Base-by-base conservation (phyloP, 495 filamentous ascomycete genomes). In the Acidiella bohemica region DNA sequence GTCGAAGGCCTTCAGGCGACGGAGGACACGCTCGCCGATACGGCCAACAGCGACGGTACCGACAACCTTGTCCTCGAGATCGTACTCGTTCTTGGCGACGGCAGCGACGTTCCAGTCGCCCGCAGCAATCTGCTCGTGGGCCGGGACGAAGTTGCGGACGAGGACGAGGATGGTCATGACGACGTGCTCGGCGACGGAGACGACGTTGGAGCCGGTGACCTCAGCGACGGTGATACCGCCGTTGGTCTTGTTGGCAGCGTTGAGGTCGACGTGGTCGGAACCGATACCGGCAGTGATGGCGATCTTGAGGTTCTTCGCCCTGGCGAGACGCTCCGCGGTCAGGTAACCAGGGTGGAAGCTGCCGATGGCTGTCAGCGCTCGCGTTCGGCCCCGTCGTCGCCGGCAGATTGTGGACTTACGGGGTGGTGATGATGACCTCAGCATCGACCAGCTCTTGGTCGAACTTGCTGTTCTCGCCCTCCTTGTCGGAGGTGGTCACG, bases 291-390 rank as follows among this genome's bases (percentile, higher is more conserved):
- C 90, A 29, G 90, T 97, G 63, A 97, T 63, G 53, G 88, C 88
- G 41, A 64, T 69, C 75, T 95, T 97, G 54, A 97, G 81, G 26
- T 97, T 95, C 81, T 96, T 95, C 47, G 90, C 90, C 69, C 90
- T 93, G 49, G 84, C 84, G 46, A 97, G 77, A 56, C 90, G 87
- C 63, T 96, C 90, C 30, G 84, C 84, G 36, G 83, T 95, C 32
- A 97, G 79, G 72, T 97, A 97, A 46, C 87, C 90, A 34, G 90
- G 90, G 70, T 97, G 90, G 79, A 97, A 97, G 60, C 86, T 93
- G 49, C 21, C n/a, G 32, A n/a, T 6, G 30, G 19, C 22, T 17
- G 16, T 41, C 22, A 50, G 49, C 22, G 12, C 21, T 13, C n/a
- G n/a, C n/a, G n/a, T n/a, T n/a, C n/a, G n/a, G n/a, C n/a, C n/a